Evolutionary conservation across 768 basidiomycete genomes (phyloP).

Genomic region (Mycena belliarum): DNA sequence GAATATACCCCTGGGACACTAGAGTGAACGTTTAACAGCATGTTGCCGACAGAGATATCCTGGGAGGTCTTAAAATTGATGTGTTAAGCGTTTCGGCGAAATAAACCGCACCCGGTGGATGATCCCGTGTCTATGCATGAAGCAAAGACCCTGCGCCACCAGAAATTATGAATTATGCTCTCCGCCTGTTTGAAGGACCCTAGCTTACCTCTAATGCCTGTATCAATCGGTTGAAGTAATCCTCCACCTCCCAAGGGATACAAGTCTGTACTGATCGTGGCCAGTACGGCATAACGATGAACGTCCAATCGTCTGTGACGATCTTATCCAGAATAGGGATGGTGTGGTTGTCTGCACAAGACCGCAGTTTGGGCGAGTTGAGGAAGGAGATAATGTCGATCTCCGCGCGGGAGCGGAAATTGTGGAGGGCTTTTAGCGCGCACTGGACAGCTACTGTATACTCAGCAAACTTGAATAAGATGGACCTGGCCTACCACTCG

Average conservation of each 20-base stretch:
- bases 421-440: slow-evolving; percentile 18
- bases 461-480: neutral
- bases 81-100: neutral
- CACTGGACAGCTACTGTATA: neutral
- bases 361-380: slow-evolving; percentile 16
- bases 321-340: slow-evolving; percentile 19
- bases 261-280: slow-evolving; percentile 17
- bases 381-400: slow-evolving; percentile 20
- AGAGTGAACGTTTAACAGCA: slow-evolving; percentile 20
- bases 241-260: slow-evolving; percentile 22
- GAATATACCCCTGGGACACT: slow-evolving; percentile 16
- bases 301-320: slow-evolving; percentile 20
- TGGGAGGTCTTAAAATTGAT: slow-evolving; percentile 1
- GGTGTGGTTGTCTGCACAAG: slow-evolving; percentile 22
- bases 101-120: slow-evolving; percentile 14
- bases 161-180: slow-evolving; percentile 6
- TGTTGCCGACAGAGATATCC: slow-evolving; percentile 20
- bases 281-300: slow-evolving; percentile 23
- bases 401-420: slow-evolving; percentile 6
- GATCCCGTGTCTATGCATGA: slow-evolving; percentile 21
- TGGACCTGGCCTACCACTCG: slow-evolving; percentile 6
- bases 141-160: slow-evolving; percentile 13
- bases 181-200: slow-evolving; percentile 4
- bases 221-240: slow-evolving; percentile 17
- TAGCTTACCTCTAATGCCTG: slow-evolving; percentile 16